A percentile compares a stretch with the other conserved stretches of the same genome.
Conservation (phyloP, 139 green algal genomes). For the Tetradesmus lagerheimii region DNA sequence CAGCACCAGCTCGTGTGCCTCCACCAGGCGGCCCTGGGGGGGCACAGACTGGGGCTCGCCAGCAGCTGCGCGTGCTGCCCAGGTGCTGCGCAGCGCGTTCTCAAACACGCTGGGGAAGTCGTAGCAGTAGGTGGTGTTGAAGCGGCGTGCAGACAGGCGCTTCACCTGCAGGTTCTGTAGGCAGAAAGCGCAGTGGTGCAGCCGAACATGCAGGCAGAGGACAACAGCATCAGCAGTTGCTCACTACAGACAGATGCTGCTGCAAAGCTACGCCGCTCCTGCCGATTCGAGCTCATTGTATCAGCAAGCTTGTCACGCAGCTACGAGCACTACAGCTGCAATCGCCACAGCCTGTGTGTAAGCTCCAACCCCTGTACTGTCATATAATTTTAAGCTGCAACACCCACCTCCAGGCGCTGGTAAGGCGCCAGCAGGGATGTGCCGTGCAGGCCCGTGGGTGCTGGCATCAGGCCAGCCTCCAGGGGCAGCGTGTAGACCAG, state of each 20-base stretch:
- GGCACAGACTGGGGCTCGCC: constrained; percentile 59
- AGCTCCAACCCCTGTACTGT: no score
- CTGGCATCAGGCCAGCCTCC: background rate
- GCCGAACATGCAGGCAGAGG: background rate
- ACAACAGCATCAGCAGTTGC: background rate
- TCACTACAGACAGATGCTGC: background rate
- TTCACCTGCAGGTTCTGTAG: constrained; percentile 43
- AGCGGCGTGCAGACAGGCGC: constrained; percentile 44
- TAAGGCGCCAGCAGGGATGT: constrained; percentile 78
- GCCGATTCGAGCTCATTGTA: no score
- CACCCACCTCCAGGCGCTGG: constrained; percentile 69
- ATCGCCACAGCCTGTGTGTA: no score
- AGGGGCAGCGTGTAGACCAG: constrained; percentile 26
- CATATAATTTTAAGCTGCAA: background rate
- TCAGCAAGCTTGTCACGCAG: no score
- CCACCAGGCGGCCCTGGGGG: constrained; percentile 74
- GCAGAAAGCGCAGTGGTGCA: background rate
- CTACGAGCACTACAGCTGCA: no score
- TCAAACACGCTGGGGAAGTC: constrained; percentile 96
- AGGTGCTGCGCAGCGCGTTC: constrained; percentile 86
- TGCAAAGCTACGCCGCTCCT: background rate
- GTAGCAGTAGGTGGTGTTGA: constrained; percentile 86
- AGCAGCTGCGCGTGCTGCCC: constrained; percentile 58
- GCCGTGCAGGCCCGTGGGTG: constrained; percentile 58
- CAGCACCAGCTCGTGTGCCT: constrained; percentile 83